These are phyloP conservation scores for Corchorus capsularis DNA, from an alignment of 345 rosid genomes.

Conservation along the genomic window DNA sequence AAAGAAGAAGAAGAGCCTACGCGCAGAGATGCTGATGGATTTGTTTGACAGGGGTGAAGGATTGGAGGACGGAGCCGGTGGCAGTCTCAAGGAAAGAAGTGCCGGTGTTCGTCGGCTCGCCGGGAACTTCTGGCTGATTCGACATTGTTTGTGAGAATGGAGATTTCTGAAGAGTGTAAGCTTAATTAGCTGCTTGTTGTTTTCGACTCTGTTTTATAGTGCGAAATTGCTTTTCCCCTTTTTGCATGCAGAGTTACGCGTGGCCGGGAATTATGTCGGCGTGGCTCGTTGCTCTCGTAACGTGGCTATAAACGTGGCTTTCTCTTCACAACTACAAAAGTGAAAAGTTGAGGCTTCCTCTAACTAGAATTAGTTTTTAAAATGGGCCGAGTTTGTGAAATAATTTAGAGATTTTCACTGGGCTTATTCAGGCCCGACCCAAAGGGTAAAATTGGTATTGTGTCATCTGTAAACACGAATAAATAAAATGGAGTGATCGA, in stretches of 20 bases:
- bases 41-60: slow-evolving; percentile 59
- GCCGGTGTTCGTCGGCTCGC: slow-evolving; percentile 51
- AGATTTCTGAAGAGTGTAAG: too few relatives aligned
- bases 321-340: background rate
- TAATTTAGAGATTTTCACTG: too few relatives aligned
- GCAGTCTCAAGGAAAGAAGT: slow-evolving; percentile 64
- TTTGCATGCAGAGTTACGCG: slow-evolving; percentile 25
- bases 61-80: slow-evolving; percentile 64
- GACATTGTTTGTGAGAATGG: slow-evolving; percentile 22
- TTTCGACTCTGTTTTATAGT: background rate
- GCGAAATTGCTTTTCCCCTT: background rate
- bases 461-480: background rate
- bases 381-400: too few relatives aligned
- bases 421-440: too few relatives aligned
- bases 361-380: background rate
- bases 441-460: too few relatives aligned
- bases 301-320: slow-evolving; percentile 17
- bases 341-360: background rate
- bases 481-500: background rate
- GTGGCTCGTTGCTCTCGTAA: slow-evolving; percentile 16
- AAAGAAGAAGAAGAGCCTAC: slow-evolving; percentile 28
- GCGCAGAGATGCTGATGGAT: slow-evolving; percentile 94
- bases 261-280: slow-evolving; percentile 12
- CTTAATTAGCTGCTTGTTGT: background rate
- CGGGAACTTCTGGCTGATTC: slow-evolving; percentile 52